Evolutionary conservation across 352 stramenopile species (phyloP).

Genomic region (Phytophthora uliginosa): DNA sequence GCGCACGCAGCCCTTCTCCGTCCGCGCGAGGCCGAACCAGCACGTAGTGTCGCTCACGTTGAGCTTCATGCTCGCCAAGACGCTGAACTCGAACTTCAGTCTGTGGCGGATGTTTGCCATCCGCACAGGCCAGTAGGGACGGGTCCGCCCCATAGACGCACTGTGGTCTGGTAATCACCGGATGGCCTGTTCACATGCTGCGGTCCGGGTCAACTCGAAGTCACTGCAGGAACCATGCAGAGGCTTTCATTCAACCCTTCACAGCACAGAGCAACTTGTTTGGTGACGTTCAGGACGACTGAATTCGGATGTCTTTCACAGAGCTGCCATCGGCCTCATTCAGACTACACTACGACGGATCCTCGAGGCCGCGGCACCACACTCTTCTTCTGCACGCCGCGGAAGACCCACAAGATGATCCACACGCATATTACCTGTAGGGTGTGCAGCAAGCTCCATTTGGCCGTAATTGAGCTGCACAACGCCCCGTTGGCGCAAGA

Average conservation of each 20-base stretch:
- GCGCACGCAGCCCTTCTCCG: slow-evolving; percentile 27
- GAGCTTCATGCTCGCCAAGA: slow-evolving; percentile 19
- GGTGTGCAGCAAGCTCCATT: slow-evolving; percentile 42
- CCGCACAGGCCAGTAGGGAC: slow-evolving; percentile 26
- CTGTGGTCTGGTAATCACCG: background rate
- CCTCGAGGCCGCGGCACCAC: slow-evolving; percentile 31
- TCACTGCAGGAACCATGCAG: background rate
- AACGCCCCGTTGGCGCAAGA: slow-evolving; percentile 64
- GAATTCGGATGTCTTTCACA: background rate
- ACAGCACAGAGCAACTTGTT: background rate
- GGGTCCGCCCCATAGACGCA: slow-evolving; percentile 3
- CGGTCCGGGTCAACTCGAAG: background rate
- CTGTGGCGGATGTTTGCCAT: slow-evolving; percentile 1
- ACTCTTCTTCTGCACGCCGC: slow-evolving; percentile 39
- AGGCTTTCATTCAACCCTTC: background rate
- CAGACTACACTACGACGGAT: slow-evolving; percentile 6
- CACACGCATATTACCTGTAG: slow-evolving; percentile 45
- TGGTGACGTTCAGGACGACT: background rate
- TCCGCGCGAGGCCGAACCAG: slow-evolving; percentile 36
- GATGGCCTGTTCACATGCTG: slow-evolving; percentile 7
- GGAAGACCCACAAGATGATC: slow-evolving; percentile 41
- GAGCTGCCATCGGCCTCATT: background rate
- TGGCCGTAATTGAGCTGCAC: slow-evolving; percentile 47
- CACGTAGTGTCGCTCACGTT: slow-evolving; percentile 43
- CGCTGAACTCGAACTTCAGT: slow-evolving; percentile 7